Conservation (phyloP, 2,329 filamentous ascomycete species). For the Elsinoe ampelina region DNA sequence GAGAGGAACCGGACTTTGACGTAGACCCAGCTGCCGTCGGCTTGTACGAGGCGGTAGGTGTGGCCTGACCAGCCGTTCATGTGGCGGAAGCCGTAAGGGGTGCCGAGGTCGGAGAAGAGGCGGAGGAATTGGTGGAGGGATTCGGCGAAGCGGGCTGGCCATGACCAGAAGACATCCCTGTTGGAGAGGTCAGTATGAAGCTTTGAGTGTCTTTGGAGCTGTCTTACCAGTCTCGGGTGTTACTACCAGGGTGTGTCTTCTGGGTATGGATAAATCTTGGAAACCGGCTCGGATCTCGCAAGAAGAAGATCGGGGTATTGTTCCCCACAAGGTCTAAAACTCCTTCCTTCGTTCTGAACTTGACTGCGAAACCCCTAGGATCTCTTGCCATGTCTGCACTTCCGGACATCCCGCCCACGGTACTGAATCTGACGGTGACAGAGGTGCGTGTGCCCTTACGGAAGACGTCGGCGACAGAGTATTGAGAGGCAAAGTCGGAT, state of each 20-base stretch:
- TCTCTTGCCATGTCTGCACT: conserved; percentile 64
- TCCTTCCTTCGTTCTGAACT: conserved; percentile 65
- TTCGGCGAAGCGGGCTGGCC: conserved; percentile 31
- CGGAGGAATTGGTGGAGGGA: conserved; percentile 43
- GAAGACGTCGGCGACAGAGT: conserved; percentile 27
- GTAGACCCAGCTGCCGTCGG: conserved; percentile 42
- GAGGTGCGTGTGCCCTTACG: conserved; percentile 61
- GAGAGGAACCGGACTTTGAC: conserved; percentile 44
- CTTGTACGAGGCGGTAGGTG: conserved; percentile 30
- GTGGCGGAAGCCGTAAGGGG: conserved; percentile 37
- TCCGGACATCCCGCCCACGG: conserved; percentile 64
- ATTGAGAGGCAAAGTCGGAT: conserved; percentile 39
- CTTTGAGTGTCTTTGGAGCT: no score
- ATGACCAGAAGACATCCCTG: conserved; percentile 23
- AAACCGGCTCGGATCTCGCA: conserved; percentile 65
- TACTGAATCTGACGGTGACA: conserved; percentile 60
- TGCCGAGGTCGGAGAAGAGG: conserved; percentile 42
- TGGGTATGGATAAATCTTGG: conserved; percentile 52
- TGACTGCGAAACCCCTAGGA: conserved; percentile 62
- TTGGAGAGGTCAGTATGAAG: no score
- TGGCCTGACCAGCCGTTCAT: conserved; percentile 42
- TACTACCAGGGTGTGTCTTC: conserved; percentile 27
- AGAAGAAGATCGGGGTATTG: conserved; percentile 67
- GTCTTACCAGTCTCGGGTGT: conserved; percentile 23
- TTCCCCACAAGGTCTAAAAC: conserved; percentile 66